Evolutionary conservation across 2,329 filamentous ascomycete species (phyloP), one percentile per base, ranked within the genome.

Genomic region (Teratosphaeria zuluensis): DNA sequence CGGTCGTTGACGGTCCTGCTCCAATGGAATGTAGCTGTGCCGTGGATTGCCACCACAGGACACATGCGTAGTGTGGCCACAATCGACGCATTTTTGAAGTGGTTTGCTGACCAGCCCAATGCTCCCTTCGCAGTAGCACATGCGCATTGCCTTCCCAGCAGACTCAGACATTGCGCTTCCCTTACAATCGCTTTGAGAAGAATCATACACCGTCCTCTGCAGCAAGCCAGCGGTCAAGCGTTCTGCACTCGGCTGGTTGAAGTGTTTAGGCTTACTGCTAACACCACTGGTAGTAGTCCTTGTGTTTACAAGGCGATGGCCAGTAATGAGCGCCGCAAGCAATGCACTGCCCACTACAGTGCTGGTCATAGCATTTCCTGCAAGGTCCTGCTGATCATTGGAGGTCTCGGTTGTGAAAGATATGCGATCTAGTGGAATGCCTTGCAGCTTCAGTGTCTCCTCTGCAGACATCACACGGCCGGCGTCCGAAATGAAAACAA

Each of bases 341-440:
- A 88, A 78, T 0, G 82, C 81, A 1, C 81, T 77, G 2, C 85
- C 86, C 9, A 91, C 83, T 0, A 90, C 86, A 0, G 88, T 87
- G 0, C 83, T 84, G 0, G 82, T 84, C 89, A 92, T 92, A 0
- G 89, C 89, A 69, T 94, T 92, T 0, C 89, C 89, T 1, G 87
- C 87, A 1, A 92, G 74, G 63, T 90, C 83, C 62, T 86, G 83
- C 2, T 89, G 75, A 19, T 91, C 72, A 1, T 68, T 63, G 0
- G 70, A 62, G 0, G 78, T 81, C 65, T 92, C 85, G 8, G 80
- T 79, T 0, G 81, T 84, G n/a, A 90, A 77, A 0, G 84, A 74
- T 11, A 92, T 74, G 54, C 80, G 78, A 57, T 84, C 74, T 1
- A 86, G 69, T 0, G 87, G 86, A 54, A 92, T 75, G 1, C 88